These are phyloP conservation scores for Trichoderma oligosporum DNA, from an alignment of 2,329 filamentous ascomycete species.

Conservation along the genomic window DNA sequence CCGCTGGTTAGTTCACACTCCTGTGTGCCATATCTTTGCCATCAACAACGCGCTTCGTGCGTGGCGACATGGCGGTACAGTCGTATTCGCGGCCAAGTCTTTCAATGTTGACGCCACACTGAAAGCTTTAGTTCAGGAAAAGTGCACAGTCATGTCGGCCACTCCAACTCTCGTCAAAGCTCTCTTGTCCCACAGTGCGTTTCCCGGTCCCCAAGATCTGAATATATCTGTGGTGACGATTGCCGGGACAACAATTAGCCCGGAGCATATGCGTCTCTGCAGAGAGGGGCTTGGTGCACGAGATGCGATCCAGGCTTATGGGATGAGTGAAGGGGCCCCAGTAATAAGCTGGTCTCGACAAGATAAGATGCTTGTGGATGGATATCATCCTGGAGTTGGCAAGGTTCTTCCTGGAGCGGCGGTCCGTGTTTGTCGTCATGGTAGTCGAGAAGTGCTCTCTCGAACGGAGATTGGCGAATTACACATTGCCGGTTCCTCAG, in stretches of 20 bases:
- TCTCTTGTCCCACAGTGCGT: conserved; percentile 30
- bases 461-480: conserved; percentile 38
- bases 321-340: conserved; percentile 45
- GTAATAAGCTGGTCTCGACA: conserved; percentile 38
- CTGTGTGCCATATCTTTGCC: conserved; percentile 38
- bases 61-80: conserved; percentile 34
- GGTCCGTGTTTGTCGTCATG: conserved; percentile 36
- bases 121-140: conserved; percentile 31
- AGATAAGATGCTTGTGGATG: conserved; percentile 31
- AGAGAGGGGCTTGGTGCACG: conserved; percentile 31
- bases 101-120: conserved; percentile 35
- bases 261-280: conserved; percentile 34
- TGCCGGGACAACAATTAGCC: conserved; percentile 32
- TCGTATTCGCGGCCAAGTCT: conserved; percentile 35
- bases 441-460: conserved; percentile 28
- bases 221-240: conserved; percentile 35
- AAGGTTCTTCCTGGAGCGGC: conserved; percentile 39
- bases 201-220: conserved; percentile 28
- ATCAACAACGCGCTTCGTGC: conserved; percentile 38
- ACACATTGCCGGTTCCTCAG: conserved; percentile 37
- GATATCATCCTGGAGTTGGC: conserved; percentile 40
- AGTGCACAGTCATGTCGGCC: conserved; percentile 39
- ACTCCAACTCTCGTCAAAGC: conserved; percentile 38
- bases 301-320: conserved; percentile 38
- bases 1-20: conserved; percentile 39